Evolutionary conservation across 2,329 filamentous ascomycete species (phyloP).

Genomic region (Colletotrichum sp.): DNA sequence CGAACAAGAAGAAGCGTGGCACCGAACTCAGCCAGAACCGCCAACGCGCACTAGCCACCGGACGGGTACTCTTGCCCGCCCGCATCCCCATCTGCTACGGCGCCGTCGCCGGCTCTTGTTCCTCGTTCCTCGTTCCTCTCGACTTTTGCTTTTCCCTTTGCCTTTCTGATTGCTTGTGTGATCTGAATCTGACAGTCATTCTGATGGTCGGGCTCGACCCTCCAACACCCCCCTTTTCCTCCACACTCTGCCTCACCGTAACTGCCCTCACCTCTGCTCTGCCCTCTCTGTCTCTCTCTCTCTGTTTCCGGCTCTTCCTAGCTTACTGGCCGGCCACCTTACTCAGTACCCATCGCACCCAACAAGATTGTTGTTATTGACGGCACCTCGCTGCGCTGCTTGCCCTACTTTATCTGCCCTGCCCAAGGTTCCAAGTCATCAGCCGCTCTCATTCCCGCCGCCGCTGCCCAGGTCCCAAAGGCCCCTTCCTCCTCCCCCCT

Average conservation of each 20-base stretch:
- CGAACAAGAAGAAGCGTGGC: not conserved
- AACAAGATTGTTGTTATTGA: not conserved
- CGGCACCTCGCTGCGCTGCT: not conserved
- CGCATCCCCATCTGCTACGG: not conserved
- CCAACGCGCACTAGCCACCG: slow-evolving; percentile 4
- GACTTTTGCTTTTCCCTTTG: not conserved
- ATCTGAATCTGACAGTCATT: not conserved
- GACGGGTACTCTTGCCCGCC: not conserved
- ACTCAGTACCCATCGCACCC: not conserved
- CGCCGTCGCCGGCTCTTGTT: not conserved
- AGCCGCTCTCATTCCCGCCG: slow-evolving; percentile 3
- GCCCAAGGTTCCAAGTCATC: slow-evolving; percentile 8
- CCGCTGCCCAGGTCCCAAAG: not conserved
- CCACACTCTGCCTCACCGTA: not conserved
- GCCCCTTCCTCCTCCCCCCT: no score
- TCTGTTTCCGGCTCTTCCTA: not conserved
- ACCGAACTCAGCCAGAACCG: not conserved
- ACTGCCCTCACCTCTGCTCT: not conserved
- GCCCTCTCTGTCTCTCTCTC: not conserved
- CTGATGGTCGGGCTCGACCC: not conserved
- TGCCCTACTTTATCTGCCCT: not conserved
- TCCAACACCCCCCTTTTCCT: not conserved
- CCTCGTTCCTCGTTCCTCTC: not conserved
- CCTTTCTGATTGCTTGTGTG: not conserved
- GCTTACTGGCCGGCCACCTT: not conserved